A percentile compares a stretch with the other conserved stretches of the same genome.
These are phyloP conservation scores for Melocanna baccifera DNA, from an alignment of 176 grass and related monocot species.

Conservation along the genomic window DNA sequence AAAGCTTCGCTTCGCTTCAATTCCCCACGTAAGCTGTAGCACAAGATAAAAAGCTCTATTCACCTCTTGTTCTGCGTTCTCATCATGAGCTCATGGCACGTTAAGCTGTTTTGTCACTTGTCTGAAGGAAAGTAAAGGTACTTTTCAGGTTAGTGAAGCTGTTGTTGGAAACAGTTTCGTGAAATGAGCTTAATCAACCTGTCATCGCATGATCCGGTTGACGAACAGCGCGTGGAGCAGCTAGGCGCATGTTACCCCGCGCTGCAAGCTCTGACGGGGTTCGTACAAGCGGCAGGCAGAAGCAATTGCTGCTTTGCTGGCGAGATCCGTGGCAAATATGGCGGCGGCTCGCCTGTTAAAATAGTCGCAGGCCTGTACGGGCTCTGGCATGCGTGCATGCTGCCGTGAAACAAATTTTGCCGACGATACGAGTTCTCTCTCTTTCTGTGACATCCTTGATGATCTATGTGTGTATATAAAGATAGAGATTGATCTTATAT, in stretches of 20 bases:
- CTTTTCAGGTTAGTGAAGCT: neutral
- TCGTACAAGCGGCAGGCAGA: neutral
- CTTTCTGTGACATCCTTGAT: too few species aligned
- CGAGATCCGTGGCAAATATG: neutral
- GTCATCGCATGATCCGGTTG: neutral
- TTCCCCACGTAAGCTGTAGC: neutral
- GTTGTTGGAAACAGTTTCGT: neutral
- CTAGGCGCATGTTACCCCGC: neutral
- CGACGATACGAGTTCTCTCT: neutral
- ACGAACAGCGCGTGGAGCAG: neutral
- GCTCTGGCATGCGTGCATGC: neutral
- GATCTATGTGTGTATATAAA: too few species aligned
- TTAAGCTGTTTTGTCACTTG: neutral
- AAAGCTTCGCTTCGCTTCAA: neutral
- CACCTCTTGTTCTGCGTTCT: neutral
- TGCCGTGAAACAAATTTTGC: neutral
- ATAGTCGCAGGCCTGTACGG: neutral
- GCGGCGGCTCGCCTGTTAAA: neutral
- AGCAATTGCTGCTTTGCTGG: neutral
- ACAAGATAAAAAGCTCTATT: neutral
- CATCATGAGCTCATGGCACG: neutral
- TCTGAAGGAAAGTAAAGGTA: neutral
- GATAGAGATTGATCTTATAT: too few species aligned
- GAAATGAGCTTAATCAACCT: too few species aligned
- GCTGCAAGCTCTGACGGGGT: neutral